A percentile compares a stretch with the other conserved stretches of the same genome.
Evolutionary conservation across 257 asterid species (phyloP).

Genomic region (Solanum arcanum): DNA sequence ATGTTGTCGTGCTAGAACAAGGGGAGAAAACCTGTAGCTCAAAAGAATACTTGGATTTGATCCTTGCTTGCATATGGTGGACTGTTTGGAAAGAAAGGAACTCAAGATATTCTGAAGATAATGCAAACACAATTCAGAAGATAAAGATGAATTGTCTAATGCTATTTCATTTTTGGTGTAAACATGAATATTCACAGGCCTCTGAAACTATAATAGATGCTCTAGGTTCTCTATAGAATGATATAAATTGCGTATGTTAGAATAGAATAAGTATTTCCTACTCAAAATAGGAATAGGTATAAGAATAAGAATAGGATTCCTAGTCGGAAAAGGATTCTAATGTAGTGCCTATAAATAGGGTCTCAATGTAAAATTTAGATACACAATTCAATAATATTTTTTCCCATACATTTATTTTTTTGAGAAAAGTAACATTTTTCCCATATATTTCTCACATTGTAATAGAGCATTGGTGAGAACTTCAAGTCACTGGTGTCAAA

Average conservation of each 20-base stretch:
- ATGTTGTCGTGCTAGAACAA: neutral
- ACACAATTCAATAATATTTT: too few species aligned
- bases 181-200: neutral
- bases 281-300: too few species aligned
- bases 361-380: too few species aligned
- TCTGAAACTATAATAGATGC: neutral
- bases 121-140: neutral
- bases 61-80: neutral
- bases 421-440: too few species aligned
- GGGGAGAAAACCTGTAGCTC: neutral
- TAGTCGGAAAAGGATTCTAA: too few species aligned
- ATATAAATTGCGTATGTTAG: neutral
- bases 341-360: too few species aligned
- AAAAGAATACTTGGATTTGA: neutral
- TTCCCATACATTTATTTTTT: too few species aligned
- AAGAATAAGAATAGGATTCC: too few species aligned
- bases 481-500: too few species aligned
- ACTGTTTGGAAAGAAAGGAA: neutral
- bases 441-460: too few species aligned
- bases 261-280: too few species aligned
- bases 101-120: neutral
- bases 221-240: neutral
- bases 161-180: neutral
- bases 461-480: too few species aligned
- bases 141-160: neutral